Conservation (phyloP, 2,329 filamentous ascomycete species). For the Camptophora hylomeconis region DNA sequence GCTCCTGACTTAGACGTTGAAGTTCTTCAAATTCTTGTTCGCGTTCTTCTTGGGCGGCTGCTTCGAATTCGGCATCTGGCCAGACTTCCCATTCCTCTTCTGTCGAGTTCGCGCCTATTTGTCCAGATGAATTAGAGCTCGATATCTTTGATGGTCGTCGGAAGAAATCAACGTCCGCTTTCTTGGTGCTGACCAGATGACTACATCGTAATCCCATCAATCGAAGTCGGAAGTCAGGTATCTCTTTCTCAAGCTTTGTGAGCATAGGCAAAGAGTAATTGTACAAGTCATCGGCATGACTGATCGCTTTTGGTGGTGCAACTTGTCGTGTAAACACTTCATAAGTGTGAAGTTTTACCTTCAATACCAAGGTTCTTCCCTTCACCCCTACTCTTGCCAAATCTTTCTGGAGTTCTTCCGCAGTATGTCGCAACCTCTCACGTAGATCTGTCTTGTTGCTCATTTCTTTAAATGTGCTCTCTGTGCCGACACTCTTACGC, state of each 20-base stretch:
- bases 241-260: constrained; percentile 68
- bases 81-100: constrained; percentile 51
- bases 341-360: constrained; percentile 88
- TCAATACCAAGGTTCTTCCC: constrained; percentile 80
- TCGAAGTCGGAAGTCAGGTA: constrained; percentile 63
- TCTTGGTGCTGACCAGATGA: constrained; percentile 74
- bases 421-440: constrained; percentile 65
- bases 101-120: constrained; percentile 30
- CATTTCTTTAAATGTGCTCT: constrained; percentile 80
- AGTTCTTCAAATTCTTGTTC: constrained; percentile 49
- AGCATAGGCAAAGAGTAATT: constrained; percentile 71
- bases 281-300: constrained; percentile 68
- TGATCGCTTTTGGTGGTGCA: constrained; percentile 59
- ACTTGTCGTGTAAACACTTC: constrained; percentile 79
- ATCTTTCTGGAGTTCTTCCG: constrained; percentile 78
- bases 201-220: constrained; percentile 85
- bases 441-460: constrained; percentile 54
- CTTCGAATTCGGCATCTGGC: constrained; percentile 54
- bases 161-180: constrained; percentile 65
- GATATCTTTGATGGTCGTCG: constrained; percentile 10
- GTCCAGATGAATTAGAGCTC: too few relatives aligned
- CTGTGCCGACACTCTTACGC: constrained; percentile 85
- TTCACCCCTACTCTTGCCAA: constrained; percentile 68
- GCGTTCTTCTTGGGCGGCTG: constrained; percentile 45
- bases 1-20: constrained; percentile 49